These are phyloP conservation scores for Trichosporon asahii DNA, from an alignment of 1,284 basidiomycete species.

Conservation along the genomic window DNA sequence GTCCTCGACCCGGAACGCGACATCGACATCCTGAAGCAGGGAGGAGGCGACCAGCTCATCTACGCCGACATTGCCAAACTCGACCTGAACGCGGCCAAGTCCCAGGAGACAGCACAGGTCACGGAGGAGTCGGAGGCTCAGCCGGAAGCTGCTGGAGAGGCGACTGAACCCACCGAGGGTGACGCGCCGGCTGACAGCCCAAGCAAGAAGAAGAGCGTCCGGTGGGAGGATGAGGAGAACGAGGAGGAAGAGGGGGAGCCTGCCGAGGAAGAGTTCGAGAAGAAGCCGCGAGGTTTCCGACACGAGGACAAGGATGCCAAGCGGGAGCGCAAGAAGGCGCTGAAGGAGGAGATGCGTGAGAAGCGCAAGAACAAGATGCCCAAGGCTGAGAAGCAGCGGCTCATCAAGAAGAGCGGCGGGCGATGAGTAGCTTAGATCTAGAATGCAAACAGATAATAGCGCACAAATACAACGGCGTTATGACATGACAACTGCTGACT, in stretches of 20 bases:
- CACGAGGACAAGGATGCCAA: slow-evolving; percentile 89
- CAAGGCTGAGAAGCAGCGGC: slow-evolving; percentile 84
- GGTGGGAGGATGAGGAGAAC: slow-evolving; percentile 30
- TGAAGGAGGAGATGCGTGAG: slow-evolving; percentile 81
- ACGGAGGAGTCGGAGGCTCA: slow-evolving; percentile 11
- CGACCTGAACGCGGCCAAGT: slow-evolving; percentile 49
- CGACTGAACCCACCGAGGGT: slow-evolving; percentile 11
- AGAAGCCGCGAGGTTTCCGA: slow-evolving; percentile 72
- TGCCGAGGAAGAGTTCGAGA: slow-evolving; percentile 54
- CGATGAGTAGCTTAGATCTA: slow-evolving; percentile 9
- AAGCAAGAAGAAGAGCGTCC: slow-evolving; percentile 21
- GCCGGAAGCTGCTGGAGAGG: slow-evolving; percentile 10
- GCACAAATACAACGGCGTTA: slow-evolving; percentile 7
- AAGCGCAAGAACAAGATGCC: slow-evolving; percentile 88
- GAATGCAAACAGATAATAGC: background rate
- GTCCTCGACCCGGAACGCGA: slow-evolving; percentile 90
- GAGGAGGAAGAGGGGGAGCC: slow-evolving; percentile 49
- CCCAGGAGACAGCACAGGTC: slow-evolving; percentile 10
- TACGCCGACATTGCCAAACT: slow-evolving; percentile 81
- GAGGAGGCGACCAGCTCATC: slow-evolving; percentile 70
- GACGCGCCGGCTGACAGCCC: slow-evolving; percentile 15
- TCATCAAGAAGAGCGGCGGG: slow-evolving; percentile 60
- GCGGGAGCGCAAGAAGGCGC: slow-evolving; percentile 82
- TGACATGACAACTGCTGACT: slow-evolving; percentile 8
- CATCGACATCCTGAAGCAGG: slow-evolving; percentile 66